Base-by-base conservation (phyloP, 192 early-diverging fungal genomes). In the Coemansia sp. region DNA sequence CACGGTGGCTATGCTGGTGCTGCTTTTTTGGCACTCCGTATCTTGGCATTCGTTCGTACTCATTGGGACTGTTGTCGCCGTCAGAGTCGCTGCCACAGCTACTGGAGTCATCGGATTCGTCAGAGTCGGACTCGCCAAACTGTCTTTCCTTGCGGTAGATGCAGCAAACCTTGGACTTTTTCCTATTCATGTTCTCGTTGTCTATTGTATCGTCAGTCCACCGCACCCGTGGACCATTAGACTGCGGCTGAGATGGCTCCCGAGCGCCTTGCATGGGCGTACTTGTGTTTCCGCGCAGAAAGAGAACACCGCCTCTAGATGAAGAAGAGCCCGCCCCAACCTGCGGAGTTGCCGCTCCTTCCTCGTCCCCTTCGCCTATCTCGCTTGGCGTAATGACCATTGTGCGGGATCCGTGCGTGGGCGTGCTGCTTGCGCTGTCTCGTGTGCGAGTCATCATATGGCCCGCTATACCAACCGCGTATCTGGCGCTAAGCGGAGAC, bases 121-220 rank as follows among this genome's bases (percentile, higher is more conserved):
- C 80, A 39, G 84, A 77, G 69, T 82, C 79, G 0, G 84, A 85
- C 66, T 85, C 84, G 42, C 71, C 84, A 18, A 80, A 83, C 41
- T 45, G 41, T 10, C 81, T 77, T 64, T 74, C 54, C 46, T 74
- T 68, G 41, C 68, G 71, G 63, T 65, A 83, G 19, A 85, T 85
- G 55, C 84, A 85, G 71, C 84, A 83, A 7, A 85, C 76, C 43
- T 85, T 85, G 65, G 75, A 78, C 69, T 76, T 80, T 63, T 85
- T 85, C 47, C 59, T 57, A 37, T 58, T 36, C 68, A 83, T 47
- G 41, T 67, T 37, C 66, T 85, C 84, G 71, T 85, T 83, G 69
- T 85, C 80, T 18, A 85, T 81, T 10, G 74, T 78, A 41, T 68
- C 76, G 26, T 60, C 67, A n/a, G 69, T 62, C 81, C 84, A 85